phyloP scores from a whole-genome alignment of 495 filamentous ascomycete genomes.

The Staphylotrichum tortipilum region DNA sequence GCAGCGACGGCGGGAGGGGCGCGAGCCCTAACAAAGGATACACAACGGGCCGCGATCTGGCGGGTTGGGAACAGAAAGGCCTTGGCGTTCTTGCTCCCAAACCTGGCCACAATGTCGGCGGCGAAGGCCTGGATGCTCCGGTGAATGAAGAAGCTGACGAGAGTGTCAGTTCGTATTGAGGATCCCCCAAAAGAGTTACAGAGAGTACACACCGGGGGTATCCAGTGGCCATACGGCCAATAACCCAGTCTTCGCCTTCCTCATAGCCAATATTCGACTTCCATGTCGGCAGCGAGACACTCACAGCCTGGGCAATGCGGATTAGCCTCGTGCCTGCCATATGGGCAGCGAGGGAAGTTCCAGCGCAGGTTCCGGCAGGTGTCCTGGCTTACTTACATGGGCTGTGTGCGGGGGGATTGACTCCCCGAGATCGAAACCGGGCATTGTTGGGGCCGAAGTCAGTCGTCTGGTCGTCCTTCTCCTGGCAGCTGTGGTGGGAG shows the following conservation, averaged over 20 bases:
- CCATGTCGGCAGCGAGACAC: conserved; percentile 94
- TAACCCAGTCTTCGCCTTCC: conserved; percentile 79
- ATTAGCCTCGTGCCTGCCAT: no score
- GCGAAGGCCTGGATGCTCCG: conserved; percentile 69
- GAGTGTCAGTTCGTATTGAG: not conserved
- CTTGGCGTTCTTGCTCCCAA: conserved; percentile 53
- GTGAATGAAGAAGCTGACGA: conserved; percentile 81
- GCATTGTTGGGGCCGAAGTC: conserved; percentile 20
- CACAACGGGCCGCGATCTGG: conserved; percentile 57
- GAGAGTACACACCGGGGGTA: conserved; percentile 64
- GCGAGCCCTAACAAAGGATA: conserved; percentile 58
- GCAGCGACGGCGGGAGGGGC: conserved; percentile 37
- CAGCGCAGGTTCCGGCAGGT: no score
- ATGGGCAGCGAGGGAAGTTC: no score
- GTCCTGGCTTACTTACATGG: conserved; percentile 45
- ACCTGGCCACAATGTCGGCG: conserved; percentile 52
- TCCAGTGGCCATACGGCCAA: conserved; percentile 76
- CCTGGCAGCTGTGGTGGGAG: not conserved
- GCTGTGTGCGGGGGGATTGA: conserved; percentile 54
- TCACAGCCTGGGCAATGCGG: conserved; percentile 62
- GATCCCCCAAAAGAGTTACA: not conserved
- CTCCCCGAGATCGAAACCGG: conserved; percentile 40
- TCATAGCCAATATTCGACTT: conserved; percentile 83
- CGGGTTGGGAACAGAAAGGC: conserved; percentile 75
- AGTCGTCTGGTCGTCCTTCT: not conserved